Conservation (phyloP, 2,329 filamentous ascomycete species). For the Fonsecaea monophora region DNA sequence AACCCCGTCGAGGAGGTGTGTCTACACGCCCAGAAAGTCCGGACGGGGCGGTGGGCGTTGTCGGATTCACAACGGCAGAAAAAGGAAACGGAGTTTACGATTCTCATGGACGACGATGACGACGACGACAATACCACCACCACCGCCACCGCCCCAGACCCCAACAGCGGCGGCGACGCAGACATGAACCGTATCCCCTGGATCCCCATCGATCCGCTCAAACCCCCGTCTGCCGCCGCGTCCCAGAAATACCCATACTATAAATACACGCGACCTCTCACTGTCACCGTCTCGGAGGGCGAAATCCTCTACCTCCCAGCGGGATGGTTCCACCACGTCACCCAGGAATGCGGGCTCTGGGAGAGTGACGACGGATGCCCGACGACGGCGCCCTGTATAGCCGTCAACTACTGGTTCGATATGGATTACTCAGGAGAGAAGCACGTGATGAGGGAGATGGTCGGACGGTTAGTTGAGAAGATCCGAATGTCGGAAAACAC, state of each 20-base stretch:
- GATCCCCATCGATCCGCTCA: conserved; percentile 37
- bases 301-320: conserved; percentile 40
- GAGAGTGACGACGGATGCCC: conserved; percentile 18
- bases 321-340: conserved; percentile 41
- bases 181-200: conserved; percentile 34
- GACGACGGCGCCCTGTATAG: conserved; percentile 36
- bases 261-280: conserved; percentile 31
- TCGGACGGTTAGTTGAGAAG: conserved; percentile 39
- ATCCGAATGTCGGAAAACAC: conserved; percentile 11
- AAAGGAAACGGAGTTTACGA: conserved; percentile 14
- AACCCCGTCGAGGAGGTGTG: conserved; percentile 38
- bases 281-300: conserved; percentile 35
- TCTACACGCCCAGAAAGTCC: conserved; percentile 31
- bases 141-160: neutral
- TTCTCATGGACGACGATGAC: conserved; percentile 22
- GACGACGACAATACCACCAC: neutral
- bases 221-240: conserved; percentile 9
- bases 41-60: conserved; percentile 27
- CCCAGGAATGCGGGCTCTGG: conserved; percentile 39
- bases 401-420: conserved; percentile 41
- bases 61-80: neutral
- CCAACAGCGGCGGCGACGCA: conserved; percentile 1
- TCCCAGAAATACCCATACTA: conserved; percentile 29
- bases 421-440: conserved; percentile 51
- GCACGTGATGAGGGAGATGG: conserved; percentile 51